These are phyloP conservation scores for Boeremia lycopersici DNA, from an alignment of 2,329 filamentous ascomycete genomes.

Conservation along the genomic window DNA sequence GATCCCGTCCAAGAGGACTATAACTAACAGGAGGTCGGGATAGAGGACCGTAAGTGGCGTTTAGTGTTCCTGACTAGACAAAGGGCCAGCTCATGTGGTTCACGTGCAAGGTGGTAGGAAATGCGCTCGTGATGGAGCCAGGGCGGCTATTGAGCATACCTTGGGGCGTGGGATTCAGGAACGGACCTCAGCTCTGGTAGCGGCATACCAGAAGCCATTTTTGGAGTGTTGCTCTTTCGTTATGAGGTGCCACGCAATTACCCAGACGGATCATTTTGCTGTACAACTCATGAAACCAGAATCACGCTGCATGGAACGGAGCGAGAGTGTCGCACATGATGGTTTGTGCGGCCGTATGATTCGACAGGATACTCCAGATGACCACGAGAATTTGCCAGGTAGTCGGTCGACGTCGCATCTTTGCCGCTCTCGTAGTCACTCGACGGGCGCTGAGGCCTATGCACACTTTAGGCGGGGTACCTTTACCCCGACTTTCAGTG, in stretches of 20 bases:
- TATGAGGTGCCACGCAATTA: slow-evolving; percentile 28
- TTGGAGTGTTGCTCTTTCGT: slow-evolving; percentile 16
- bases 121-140: slow-evolving; percentile 6
- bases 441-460: slow-evolving; percentile 21
- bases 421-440: slow-evolving; percentile 15
- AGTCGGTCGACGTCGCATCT: slow-evolving; percentile 38
- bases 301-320: slow-evolving; percentile 41
- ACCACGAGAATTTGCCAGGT: slow-evolving; percentile 42
- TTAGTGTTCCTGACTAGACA: background rate
- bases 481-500: slow-evolving; percentile 22
- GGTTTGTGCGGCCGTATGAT: slow-evolving; percentile 40
- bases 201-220: slow-evolving; percentile 12
- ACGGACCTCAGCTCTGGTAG: slow-evolving; percentile 17
- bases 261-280: slow-evolving; percentile 29
- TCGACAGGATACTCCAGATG: slow-evolving; percentile 41
- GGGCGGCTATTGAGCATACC: slow-evolving; percentile 7
- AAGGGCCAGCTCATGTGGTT: background rate
- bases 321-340: slow-evolving; percentile 45
- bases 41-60: background rate
- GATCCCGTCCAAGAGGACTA: background rate
- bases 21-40: background rate
- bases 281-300: slow-evolving; percentile 50
- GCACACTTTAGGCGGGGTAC: slow-evolving; percentile 25
- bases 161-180: slow-evolving; percentile 16
- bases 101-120: background rate